Conservation (phyloP, 495 filamentous ascomycete genomes). For the Mycothermus thermophilus region DNA sequence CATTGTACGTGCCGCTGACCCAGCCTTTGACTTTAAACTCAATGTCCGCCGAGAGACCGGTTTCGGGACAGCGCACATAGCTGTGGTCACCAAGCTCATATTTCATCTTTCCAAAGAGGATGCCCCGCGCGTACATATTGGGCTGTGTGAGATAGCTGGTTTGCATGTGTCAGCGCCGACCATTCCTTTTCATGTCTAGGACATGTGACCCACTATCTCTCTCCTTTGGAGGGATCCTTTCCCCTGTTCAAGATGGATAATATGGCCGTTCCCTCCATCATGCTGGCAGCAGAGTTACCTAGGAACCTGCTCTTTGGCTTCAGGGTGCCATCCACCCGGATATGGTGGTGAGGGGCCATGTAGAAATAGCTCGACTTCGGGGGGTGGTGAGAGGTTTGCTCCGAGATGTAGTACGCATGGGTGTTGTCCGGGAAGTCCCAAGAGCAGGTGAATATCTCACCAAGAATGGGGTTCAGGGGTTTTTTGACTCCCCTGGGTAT, state of each 20-base stretch:
- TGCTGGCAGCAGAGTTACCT: conserved; percentile 90
- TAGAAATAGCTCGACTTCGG: conserved; percentile 99
- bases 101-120: conserved; percentile 98
- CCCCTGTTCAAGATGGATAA: conserved; percentile 70
- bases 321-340: conserved; percentile 88
- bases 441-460: conserved; percentile 87
- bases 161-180: neutral
- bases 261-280: conserved; percentile 95
- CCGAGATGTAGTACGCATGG: conserved; percentile 85
- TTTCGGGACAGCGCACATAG: conserved; percentile 82
- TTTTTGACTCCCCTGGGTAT: conserved; percentile 99
- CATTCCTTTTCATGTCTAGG: no score
- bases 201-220: conserved; percentile 75
- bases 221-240: conserved; percentile 47
- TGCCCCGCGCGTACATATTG: conserved; percentile 98
- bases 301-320: conserved; percentile 96
- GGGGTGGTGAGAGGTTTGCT: conserved; percentile 89
- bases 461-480: conserved; percentile 90
- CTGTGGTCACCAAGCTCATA: conserved; percentile 97
- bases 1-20: conserved; percentile 91
- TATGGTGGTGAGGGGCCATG: conserved; percentile 89
- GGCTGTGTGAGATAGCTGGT: conserved; percentile 78
- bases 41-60: conserved; percentile 74
- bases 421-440: conserved; percentile 87
- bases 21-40: conserved; percentile 99